Percentiles rank a stretch among this genome's conserved stretches.
phyloP scores from a whole-genome alignment of 2,329 filamentous ascomycete genomes.

The Volutella citrinella region DNA sequence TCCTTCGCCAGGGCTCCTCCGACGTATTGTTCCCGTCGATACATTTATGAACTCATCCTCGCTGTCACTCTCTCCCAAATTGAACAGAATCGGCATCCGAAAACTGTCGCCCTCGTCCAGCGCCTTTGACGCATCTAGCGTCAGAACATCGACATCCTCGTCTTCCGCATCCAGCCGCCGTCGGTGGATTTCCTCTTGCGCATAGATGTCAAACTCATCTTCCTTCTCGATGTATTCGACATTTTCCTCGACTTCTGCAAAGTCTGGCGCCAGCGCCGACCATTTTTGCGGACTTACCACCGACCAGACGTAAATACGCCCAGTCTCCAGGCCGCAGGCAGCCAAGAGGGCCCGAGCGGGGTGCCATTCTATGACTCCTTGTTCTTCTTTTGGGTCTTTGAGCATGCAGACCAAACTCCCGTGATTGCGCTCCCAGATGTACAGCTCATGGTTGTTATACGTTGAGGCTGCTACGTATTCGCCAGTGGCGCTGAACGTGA shows the following conservation, averaged over 20 bases:
- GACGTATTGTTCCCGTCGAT: constrained; percentile 77
- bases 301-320: constrained; percentile 93
- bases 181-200: constrained; percentile 90
- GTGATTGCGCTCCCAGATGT: constrained; percentile 94
- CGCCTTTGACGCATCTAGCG: constrained; percentile 64
- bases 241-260: constrained; percentile 96
- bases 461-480: constrained; percentile 97
- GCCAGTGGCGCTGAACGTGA: constrained; percentile 88
- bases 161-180: constrained; percentile 87
- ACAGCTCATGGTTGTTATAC: constrained; percentile 97
- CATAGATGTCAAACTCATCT: constrained; percentile 98
- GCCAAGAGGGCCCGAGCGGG: constrained; percentile 82
- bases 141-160: constrained; percentile 87
- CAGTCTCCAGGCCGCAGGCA: constrained; percentile 88
- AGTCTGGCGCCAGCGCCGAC: constrained; percentile 95
- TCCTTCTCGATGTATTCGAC: constrained; percentile 94
- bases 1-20: constrained; percentile 75
- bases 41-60: constrained; percentile 80
- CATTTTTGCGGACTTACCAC: constrained; percentile 94
- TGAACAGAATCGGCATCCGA: constrained; percentile 88
- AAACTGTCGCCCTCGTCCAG: constrained; percentile 65
- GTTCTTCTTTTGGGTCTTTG: constrained; percentile 93
- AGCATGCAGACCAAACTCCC: constrained; percentile 95
- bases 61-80: constrained; percentile 90
- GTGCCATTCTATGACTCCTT: constrained; percentile 97